A percentile compares a stretch with the other conserved stretches of the same genome.
Evolutionary conservation across 768 basidiomycete genomes (phyloP).

Genomic region (Leccinum subgranulosum): DNA sequence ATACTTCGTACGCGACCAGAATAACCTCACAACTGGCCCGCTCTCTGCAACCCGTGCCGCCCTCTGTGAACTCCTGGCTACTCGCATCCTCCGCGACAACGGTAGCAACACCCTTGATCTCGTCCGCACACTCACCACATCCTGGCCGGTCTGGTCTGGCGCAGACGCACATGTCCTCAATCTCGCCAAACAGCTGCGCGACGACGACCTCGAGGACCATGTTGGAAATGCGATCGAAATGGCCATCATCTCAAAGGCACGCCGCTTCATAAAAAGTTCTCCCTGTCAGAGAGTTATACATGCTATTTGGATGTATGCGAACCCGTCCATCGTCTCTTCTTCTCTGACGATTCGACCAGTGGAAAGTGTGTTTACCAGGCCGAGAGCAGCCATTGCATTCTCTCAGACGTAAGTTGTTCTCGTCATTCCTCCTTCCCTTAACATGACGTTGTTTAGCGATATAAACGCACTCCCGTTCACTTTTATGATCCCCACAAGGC

Average conservation of each 20-base stretch:
- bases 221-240: slow-evolving; percentile 93
- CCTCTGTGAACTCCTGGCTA: slow-evolving; percentile 90
- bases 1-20: slow-evolving; percentile 77
- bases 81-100: slow-evolving; percentile 69
- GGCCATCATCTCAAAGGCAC: slow-evolving; percentile 85
- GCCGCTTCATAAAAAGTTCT: slow-evolving; percentile 84
- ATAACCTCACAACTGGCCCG: slow-evolving; percentile 57
- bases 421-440: neutral
- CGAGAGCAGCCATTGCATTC: slow-evolving; percentile 81
- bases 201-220: slow-evolving; percentile 70
- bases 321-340: neutral
- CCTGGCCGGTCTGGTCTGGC: slow-evolving; percentile 78
- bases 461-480: slow-evolving; percentile 88
- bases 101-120: slow-evolving; percentile 67
- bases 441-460: slow-evolving; percentile 55
- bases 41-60: slow-evolving; percentile 73
- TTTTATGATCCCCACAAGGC: slow-evolving; percentile 95
- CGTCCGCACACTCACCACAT: slow-evolving; percentile 68
- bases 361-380: slow-evolving; percentile 92
- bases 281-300: slow-evolving; percentile 90
- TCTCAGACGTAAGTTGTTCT: slow-evolving; percentile 69
- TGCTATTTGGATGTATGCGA: slow-evolving; percentile 69
- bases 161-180: slow-evolving; percentile 58
- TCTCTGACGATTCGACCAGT: slow-evolving; percentile 37
- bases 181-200: slow-evolving; percentile 59